Percentiles rank a stretch among this genome's conserved stretches.
Conservation (phyloP, 805 yeast species). For the Teunomyces cretensis region DNA sequence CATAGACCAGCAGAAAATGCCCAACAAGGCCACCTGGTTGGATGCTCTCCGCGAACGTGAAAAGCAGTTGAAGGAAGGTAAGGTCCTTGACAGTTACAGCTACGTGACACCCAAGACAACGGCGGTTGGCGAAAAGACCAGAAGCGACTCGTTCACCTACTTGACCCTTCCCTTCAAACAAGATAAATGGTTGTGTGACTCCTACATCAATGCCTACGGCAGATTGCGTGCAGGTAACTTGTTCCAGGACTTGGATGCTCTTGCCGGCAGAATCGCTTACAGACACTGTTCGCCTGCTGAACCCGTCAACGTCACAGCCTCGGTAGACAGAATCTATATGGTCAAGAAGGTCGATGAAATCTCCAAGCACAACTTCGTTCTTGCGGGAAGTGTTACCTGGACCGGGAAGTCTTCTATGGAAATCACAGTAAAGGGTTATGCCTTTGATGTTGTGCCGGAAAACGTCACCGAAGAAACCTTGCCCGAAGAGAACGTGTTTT, state of each 20-base stretch:
- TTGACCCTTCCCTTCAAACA: slow-evolving; percentile 78
- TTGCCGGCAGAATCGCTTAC: slow-evolving; percentile 92
- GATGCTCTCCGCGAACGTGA: slow-evolving; percentile 77
- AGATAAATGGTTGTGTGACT: slow-evolving; percentile 78
- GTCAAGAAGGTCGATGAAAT: slow-evolving; percentile 81
- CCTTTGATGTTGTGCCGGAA: slow-evolving; percentile 56
- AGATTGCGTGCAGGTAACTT: slow-evolving; percentile 88
- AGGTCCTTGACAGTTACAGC: slow-evolving; percentile 65
- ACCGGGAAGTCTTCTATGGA: slow-evolving; percentile 96
- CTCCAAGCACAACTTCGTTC: slow-evolving; percentile 67
- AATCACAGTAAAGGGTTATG: slow-evolving; percentile 84
- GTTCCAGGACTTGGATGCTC: slow-evolving; percentile 90
- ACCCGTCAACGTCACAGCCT: slow-evolving; percentile 94
- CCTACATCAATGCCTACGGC: slow-evolving; percentile 89
- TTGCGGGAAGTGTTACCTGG: slow-evolving; percentile 93
- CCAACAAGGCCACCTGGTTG: slow-evolving; percentile 74
- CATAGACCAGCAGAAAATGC: slow-evolving; percentile 47
- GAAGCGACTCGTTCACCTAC: slow-evolving; percentile 74
- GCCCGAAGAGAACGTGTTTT: slow-evolving; percentile 65
- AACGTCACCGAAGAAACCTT: slow-evolving; percentile 57
- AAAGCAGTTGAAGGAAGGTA: slow-evolving; percentile 71
- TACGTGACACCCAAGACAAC: slow-evolving; percentile 73
- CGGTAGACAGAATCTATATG: slow-evolving; percentile 88
- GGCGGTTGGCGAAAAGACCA: slow-evolving; percentile 67
- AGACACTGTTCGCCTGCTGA: slow-evolving; percentile 93